Evolutionary conservation across 805 yeast species (phyloP), one percentile per base, ranked within the genome.

Genomic region (Metschnikowia arizonensis): DNA sequence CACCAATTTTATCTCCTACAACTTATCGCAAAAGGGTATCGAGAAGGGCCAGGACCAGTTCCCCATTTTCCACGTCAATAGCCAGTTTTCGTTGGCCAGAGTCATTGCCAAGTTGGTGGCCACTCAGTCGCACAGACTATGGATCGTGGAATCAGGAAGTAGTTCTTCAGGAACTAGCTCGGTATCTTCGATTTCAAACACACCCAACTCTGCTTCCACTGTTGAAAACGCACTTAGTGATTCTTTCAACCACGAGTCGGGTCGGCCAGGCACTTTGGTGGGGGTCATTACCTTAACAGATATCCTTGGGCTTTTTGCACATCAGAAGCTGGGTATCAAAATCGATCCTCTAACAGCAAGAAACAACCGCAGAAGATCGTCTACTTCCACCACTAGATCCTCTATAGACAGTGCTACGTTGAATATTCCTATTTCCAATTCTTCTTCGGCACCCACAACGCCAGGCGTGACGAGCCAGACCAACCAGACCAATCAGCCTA

Each of bases 281-380:
- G 98, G 98, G 33, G 98, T 93, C 21, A 82, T 93, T 2, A 87
- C 97, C 3, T 70, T 93, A 55, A 91, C 98, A 0, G 99, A 91
- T 64, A 83, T 91, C 28, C 68, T 93, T 40, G 87, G 90, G 14
- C 66, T 88, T 35, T 76, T 91, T 50, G 96, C 96, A 7, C 76
- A 82, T 55, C 79, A 78, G 29, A 76, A 82, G 46, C 55, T 65
- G 17, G 96, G 95, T 3, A 78, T 78, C 57, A 71, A 69, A 45
- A 82, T 88, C 19, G 97, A 91, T 60, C 98, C 99, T 3, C 81
- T 76, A 32, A 76, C 78, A 43, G 97, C 97, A 2, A 79, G 98
- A 62, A 83, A 88, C 60, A 93, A 88, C 64, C 80, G 98, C 62
- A 77, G 97, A 58, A 76, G 88, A 62, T 75, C 82, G 4, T 60